phyloP scores from a whole-genome alignment of 2,329 filamentous ascomycete genomes.

The Thermoascus crustaceus region DNA sequence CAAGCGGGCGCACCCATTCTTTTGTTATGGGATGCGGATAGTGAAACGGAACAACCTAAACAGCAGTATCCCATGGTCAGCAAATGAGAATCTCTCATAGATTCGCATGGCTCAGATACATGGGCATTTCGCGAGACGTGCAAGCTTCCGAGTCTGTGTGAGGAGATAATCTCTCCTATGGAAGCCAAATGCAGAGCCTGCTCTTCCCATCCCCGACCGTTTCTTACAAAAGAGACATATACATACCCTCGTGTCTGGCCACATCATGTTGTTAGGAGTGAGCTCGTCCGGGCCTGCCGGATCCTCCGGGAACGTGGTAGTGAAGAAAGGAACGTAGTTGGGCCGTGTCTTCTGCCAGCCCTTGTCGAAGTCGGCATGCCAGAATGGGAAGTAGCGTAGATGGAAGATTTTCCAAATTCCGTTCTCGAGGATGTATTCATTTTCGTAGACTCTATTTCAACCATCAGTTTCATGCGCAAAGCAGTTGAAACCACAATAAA shows the following conservation, averaged over 20 bases:
- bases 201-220: no score
- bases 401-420: conserved; percentile 49
- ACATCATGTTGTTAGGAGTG: conserved; percentile 47
- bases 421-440: conserved; percentile 51
- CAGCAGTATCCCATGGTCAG: no score
- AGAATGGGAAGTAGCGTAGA: conserved; percentile 51
- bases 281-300: conserved; percentile 46
- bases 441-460: conserved; percentile 45
- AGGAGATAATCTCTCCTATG: no score
- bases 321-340: conserved; percentile 47
- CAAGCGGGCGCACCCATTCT: neutral
- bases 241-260: conserved; percentile 47
- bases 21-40: neutral
- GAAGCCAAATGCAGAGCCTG: no score
- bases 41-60: neutral
- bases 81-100: no score
- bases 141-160: no score
- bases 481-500: no score
- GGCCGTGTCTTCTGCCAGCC: conserved; percentile 48
- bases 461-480: no score
- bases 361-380: conserved; percentile 47
- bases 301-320: conserved; percentile 42
- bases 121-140: no score
- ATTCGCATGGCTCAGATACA: no score
- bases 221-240: neutral